These are phyloP conservation scores for Mucor mucedo DNA, from an alignment of 371 early-diverging fungal genomes.

Conservation along the genomic window DNA sequence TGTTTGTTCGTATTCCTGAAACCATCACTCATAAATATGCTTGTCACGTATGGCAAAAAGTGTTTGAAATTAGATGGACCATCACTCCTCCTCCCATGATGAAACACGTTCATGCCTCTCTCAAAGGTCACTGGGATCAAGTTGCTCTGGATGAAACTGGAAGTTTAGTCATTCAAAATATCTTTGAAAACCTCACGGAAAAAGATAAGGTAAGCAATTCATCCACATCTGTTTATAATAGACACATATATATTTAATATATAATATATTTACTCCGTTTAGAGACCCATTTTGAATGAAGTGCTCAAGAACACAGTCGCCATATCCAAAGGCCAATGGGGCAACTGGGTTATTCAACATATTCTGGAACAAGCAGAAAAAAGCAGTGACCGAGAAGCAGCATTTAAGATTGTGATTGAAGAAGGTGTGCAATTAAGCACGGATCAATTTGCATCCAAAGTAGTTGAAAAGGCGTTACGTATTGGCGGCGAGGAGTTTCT, in stretches of 20 bases:
- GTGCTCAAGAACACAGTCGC: conserved; percentile 87
- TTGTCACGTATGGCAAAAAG: conserved; percentile 83
- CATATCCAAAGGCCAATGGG: conserved; percentile 99
- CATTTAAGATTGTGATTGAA: conserved; percentile 57
- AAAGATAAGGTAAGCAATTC: conserved; percentile 54
- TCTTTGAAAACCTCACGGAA: conserved; percentile 75
- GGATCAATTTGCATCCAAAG: conserved; percentile 82
- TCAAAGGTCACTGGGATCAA: conserved; percentile 68
- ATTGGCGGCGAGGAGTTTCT: conserved; percentile 51
- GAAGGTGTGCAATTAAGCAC: conserved; percentile 58
- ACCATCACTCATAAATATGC: conserved; percentile 80
- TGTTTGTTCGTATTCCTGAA: conserved; percentile 66
- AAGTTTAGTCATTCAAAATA: conserved; percentile 79
- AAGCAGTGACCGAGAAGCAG: conserved; percentile 49
- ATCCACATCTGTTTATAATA: neutral
- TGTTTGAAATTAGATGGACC: conserved; percentile 73
- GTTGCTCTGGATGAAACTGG: conserved; percentile 82
- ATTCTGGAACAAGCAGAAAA: conserved; percentile 89
- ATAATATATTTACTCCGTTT: neutral
- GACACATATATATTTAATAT: neutral
- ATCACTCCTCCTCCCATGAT: conserved; percentile 56
- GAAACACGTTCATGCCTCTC: conserved; percentile 62
- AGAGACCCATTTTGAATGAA: conserved; percentile 86
- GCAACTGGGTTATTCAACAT: conserved; percentile 98
- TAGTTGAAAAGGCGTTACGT: conserved; percentile 77